These are phyloP conservation scores for Sphagnum fallax DNA, from an alignment of 228 moss, liverwort and hornwort genomes.

Conservation along the genomic window DNA sequence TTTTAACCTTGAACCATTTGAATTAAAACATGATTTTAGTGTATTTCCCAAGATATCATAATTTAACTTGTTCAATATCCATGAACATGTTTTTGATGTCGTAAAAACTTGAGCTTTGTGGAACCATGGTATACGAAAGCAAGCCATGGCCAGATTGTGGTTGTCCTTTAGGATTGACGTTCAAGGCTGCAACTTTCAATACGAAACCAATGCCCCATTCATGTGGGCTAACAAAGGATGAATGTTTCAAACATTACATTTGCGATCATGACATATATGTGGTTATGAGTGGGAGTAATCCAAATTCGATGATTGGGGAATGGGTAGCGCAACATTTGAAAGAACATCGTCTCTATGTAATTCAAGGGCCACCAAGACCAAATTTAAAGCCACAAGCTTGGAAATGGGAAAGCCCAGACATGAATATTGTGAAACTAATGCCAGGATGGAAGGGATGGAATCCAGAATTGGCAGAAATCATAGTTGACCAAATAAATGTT, in stretches of 20 bases:
- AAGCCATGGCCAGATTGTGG: constrained; percentile 12
- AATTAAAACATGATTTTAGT: no score
- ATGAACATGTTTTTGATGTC: no score
- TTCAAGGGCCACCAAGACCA: constrained; percentile 4
- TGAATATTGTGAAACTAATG: constrained; percentile 5
- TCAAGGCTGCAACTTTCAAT: not conserved
- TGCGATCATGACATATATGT: constrained; percentile 8
- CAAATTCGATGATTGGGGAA: constrained; percentile 1
- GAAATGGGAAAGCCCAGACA: constrained; percentile 6
- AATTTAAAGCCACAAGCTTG: constrained; percentile 1
- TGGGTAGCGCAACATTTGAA: constrained; percentile 6
- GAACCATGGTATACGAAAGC: not conserved
- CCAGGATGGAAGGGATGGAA: constrained; percentile 10
- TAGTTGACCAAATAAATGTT: constrained; percentile 3
- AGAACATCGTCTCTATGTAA: constrained; percentile 5
- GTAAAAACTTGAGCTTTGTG: no score
- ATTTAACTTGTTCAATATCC: no score
- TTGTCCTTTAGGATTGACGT: constrained; percentile 3
- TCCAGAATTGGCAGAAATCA: constrained; percentile 6
- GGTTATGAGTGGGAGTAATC: not conserved
- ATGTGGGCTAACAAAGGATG: constrained; percentile 6
- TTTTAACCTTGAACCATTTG: no score
- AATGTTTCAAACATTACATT: constrained; percentile 5
- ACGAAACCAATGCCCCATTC: constrained; percentile 3
- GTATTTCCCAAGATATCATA: no score